Base-by-base conservation (phyloP, 2,329 filamentous ascomycete species). In the Pestalotiopsis sp. region DNA sequence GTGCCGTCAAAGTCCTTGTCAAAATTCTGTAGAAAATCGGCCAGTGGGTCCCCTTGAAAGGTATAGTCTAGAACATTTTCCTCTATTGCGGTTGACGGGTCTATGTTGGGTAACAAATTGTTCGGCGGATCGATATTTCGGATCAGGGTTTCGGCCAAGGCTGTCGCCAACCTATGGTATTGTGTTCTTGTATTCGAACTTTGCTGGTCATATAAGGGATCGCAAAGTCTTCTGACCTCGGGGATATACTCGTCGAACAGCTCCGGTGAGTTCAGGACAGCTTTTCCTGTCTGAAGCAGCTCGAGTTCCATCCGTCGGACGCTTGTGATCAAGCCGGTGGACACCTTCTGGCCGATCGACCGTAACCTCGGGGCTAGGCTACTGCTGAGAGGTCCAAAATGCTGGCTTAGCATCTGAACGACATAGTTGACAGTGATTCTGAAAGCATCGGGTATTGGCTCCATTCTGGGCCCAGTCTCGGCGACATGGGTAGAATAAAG, bases 251-350 rank as follows among this genome's bases (percentile, higher is more conserved):
- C 70, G 68, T 82, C 80, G 66, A 83, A 84, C 70, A 81, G 83
- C 9, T 72, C 67, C 5, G 76, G 72, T 0, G 79, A 70, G 7
- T 78, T 73, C 49, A 87, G 68, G 27, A 80, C 74, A 73, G 87
- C 86, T 80, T 84, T 87, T 72, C 86, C 86, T 13, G 80, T 81
- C 66, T 84, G 80, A 64, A 88, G 79, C 4, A 88, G 73, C 68
- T 87, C 84, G 20, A 89, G 75, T 74, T 89, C 87, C 1, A 87
- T 75, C 60, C 81, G 82, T 14, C 87, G 82, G 20, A 83, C 77
- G 17, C 82, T 85, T 14, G 71, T 74, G 23, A 84, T 77, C 57
- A 73, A 75, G 9, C 80, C 81, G n/a, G 73, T 75, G 38, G 74
- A 74, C 64, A 84, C 75, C 14, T 77, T 79, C 52, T 78, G 75